Percentiles rank a stretch among this genome's conserved stretches.
Evolutionary conservation across 2,329 filamentous ascomycete species (phyloP).

Genomic region (Fonsecaea nubica): DNA sequence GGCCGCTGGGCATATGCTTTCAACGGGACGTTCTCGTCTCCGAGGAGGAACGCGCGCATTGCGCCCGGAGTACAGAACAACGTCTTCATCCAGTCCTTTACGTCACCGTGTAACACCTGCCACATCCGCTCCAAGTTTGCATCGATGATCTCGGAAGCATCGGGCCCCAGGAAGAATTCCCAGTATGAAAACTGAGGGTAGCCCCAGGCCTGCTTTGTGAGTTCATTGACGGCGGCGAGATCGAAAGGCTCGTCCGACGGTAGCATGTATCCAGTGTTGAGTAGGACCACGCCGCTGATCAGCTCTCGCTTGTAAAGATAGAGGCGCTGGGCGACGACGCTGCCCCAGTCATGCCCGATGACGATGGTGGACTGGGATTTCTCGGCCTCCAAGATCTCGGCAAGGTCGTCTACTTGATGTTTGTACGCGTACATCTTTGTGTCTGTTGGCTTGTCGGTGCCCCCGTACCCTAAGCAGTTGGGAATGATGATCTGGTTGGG

Average conservation of each 20-base stretch:
- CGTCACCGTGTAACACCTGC: slow-evolving; percentile 45
- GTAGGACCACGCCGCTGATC: slow-evolving; percentile 50
- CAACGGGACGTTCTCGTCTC: slow-evolving; percentile 12
- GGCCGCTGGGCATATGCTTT: slow-evolving; percentile 15
- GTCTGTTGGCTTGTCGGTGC: slow-evolving; percentile 51
- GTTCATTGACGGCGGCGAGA: slow-evolving; percentile 46
- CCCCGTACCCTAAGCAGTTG: slow-evolving; percentile 51
- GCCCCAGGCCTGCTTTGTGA: slow-evolving; percentile 47
- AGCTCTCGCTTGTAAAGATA: slow-evolving; percentile 52
- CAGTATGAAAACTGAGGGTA: slow-evolving; percentile 53
- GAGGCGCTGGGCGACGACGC: slow-evolving; percentile 49
- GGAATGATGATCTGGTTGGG: slow-evolving; percentile 50
- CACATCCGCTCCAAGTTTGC: slow-evolving; percentile 50
- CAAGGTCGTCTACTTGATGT: slow-evolving; percentile 48
- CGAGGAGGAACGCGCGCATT: not conserved
- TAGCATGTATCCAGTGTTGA: slow-evolving; percentile 53
- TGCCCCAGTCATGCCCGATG: slow-evolving; percentile 61
- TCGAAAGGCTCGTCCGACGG: slow-evolving; percentile 46
- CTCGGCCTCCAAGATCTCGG: slow-evolving; percentile 52
- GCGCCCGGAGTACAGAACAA: slow-evolving; percentile 18
- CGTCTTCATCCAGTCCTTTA: slow-evolving; percentile 40
- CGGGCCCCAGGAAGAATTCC: slow-evolving; percentile 52
- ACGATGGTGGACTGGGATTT: slow-evolving; percentile 47
- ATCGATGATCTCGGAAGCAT: slow-evolving; percentile 49
- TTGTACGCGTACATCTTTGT: slow-evolving; percentile 46